A percentile compares a stretch with the other conserved stretches of the same genome.
Conservation (phyloP, 2,329 filamentous ascomycete genomes). For the Dryadomyces quercivorus region DNA sequence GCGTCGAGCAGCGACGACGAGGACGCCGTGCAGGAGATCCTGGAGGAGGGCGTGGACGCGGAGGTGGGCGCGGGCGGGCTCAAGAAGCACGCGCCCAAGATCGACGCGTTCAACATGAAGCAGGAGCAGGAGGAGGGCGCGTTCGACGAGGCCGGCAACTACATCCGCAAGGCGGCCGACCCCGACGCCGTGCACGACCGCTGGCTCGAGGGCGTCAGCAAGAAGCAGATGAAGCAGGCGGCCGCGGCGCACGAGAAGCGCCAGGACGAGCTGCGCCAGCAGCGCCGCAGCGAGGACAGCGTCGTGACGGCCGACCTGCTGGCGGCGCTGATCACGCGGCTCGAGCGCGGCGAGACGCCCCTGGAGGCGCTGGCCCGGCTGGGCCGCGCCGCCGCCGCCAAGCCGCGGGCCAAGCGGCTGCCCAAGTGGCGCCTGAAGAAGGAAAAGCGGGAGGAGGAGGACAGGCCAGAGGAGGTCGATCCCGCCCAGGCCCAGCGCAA, state of each 20-base stretch:
- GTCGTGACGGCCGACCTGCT: slow-evolving; percentile 77
- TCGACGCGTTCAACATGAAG: slow-evolving; percentile 93
- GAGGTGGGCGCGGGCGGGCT: slow-evolving; percentile 84
- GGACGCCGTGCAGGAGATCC: slow-evolving; percentile 58
- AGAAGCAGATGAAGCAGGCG: slow-evolving; percentile 84
- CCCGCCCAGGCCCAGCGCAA: slow-evolving; percentile 58
- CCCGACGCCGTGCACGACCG: slow-evolving; percentile 82
- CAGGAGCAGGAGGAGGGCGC: slow-evolving; percentile 82
- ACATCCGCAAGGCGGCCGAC: slow-evolving; percentile 75
- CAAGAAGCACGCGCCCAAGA: slow-evolving; percentile 83
- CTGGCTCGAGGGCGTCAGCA: slow-evolving; percentile 86
- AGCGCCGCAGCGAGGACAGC: slow-evolving; percentile 67
- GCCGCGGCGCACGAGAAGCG: slow-evolving; percentile 78
- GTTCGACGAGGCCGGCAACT: slow-evolving; percentile 88
- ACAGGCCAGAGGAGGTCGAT: slow-evolving; percentile 43
- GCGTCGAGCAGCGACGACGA: slow-evolving; percentile 46
- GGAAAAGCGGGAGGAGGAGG: slow-evolving; percentile 23
- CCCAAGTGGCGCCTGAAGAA: slow-evolving; percentile 62
- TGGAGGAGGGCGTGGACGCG: slow-evolving; percentile 69
- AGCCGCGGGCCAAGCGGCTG: slow-evolving; percentile 44
- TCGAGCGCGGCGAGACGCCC: slow-evolving; percentile 74
- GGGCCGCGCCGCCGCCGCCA: slow-evolving; percentile 50
- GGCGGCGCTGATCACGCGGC: slow-evolving; percentile 53
- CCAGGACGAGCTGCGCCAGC: slow-evolving; percentile 61
- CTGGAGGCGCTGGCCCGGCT: slow-evolving; percentile 79